Base-by-base conservation (phyloP, 2,329 filamentous ascomycete genomes). In the Arthrobotrys sinensis region DNA sequence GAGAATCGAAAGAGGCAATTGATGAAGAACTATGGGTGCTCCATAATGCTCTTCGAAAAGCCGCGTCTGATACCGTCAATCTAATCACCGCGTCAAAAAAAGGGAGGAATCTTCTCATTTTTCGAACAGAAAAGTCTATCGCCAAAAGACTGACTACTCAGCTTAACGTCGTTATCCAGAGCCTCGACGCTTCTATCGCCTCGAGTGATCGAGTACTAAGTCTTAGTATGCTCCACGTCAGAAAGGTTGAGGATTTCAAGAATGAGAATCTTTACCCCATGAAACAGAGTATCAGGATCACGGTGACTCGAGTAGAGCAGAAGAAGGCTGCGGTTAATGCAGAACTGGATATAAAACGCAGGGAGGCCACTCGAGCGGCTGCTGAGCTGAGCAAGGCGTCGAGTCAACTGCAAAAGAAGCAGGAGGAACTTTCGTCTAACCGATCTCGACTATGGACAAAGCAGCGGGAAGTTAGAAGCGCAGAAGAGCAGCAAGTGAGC, bases 211-310 rank as follows among this genome's bases (percentile, higher is more conserved):
- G 57, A n/a, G 36, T 72, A 8, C 36, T 65, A 2, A 21, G 36
- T 21, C 34, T 72, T 4, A 55, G 68, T 24, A 72, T 72, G 68
- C 32, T 55, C 36, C 34, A 64, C n/a, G 53, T 46, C 45, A 64
- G 63, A 28, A 48, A n/a, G 10, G 46, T 65, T 34, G 57, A 64
- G 28, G 68, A 72, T 7, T 72, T 64, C n/a, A 64, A 53, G 38
- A 72, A 72, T 6, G 43, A 64, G 21, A 40, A 53, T 36, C 40
- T 71, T 12, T 21, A 52, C 11, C 45, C 67, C 11, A 64, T 57
- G 4, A 71, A 53, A 16, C n/a, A 64, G 34, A 46, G 16, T 36
- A 72, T 72, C 6, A 43, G 19, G 24, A 46, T 65, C 7, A 65
- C 57, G 2, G 57, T 72, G 10, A 46, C 10, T 10, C 45, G 50